Percentiles rank a stretch among this genome's conserved stretches.
Conservation (phyloP, 805 yeast genomes). For the Barnettozyma populi region DNA sequence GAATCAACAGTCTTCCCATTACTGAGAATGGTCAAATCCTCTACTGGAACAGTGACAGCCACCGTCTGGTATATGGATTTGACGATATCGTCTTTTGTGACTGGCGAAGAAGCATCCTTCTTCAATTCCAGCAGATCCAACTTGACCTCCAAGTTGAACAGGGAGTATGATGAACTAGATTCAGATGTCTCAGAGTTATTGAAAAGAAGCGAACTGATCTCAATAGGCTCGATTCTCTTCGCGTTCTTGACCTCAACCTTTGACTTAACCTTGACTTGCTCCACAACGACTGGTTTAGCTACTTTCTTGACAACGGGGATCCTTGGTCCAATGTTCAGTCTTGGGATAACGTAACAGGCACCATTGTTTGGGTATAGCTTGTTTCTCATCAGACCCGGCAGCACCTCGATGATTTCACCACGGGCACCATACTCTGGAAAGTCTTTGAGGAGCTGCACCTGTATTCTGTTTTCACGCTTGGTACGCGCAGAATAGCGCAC, state of each 20-base stretch:
- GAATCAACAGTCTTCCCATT: slow-evolving; percentile 7
- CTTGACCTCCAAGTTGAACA: slow-evolving; percentile 20
- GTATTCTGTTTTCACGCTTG: slow-evolving; percentile 49
- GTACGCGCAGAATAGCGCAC: slow-evolving; percentile 42
- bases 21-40: slow-evolving; percentile 12
- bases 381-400: slow-evolving; percentile 81
- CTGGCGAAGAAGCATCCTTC: neutral
- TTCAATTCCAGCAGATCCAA: slow-evolving; percentile 8
- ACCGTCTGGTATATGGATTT: slow-evolving; percentile 9
- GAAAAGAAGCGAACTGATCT: slow-evolving; percentile 21
- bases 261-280: slow-evolving; percentile 2
- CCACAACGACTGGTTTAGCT: slow-evolving; percentile 6
- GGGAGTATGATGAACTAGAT: slow-evolving; percentile 15
- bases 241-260: neutral
- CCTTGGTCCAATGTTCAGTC: slow-evolving; percentile 19
- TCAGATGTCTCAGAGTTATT: slow-evolving; percentile 11
- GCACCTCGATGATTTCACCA: slow-evolving; percentile 72
- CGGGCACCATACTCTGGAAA: slow-evolving; percentile 55
- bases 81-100: slow-evolving; percentile 13
- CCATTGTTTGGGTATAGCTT: slow-evolving; percentile 64
- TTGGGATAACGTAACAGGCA: slow-evolving; percentile 57
- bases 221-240: slow-evolving; percentile 13
- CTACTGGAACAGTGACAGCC: slow-evolving; percentile 16
- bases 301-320: slow-evolving; percentile 24
- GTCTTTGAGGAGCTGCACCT: slow-evolving; percentile 72